Evolutionary conservation across 441 rosid genomes (phyloP), one percentile per base, ranked within the genome.

Genomic region (Pelargonium fulgidum): DNA sequence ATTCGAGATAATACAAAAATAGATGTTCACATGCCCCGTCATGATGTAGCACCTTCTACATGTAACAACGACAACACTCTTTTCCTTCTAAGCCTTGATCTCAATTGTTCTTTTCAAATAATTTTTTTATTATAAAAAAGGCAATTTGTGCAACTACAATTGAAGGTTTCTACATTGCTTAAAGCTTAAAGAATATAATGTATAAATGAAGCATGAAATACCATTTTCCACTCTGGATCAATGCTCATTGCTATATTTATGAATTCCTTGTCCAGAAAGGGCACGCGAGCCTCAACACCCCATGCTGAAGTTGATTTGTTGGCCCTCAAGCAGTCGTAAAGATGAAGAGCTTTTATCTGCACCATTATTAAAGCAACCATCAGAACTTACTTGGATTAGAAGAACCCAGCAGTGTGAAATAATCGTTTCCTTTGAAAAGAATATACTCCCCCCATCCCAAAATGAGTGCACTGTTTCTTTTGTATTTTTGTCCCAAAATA

Each of bases 221-320:
- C 98, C 98, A 93, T 89, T 71, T 93, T 93, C 96, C 92, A 95
- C 68, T 92, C 96, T n/a, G 99, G 99, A 81, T 95, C 96, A 33
- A 92, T 86, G 82, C 85, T 83, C 99, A 95, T 92, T 11, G 99
- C 93, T 20, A 78, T 41, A 16, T 82, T 64, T 71, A 95, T 77
- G 72, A 95, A 95, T 52, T 84, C 98, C 83, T 87, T 92, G 75
- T 95, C 98, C 24, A 95, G 70, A 79, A 95, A 95, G 69, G 99
- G 99, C 14, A 95, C 97, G 73, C 99, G 97, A 79, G 98, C 98
- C 84, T 95, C 98, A 73, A 95, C 82, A 68, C 99, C 99, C 96
- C 98, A 95, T 10, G 99, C 98, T 50, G 98, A 92, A 73, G 98
- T 92, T 36, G 99, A 81, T 72, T 92, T 92, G 71, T 92, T 95